Evolutionary conservation across 2,329 filamentous ascomycete species (phyloP).

Genomic region (Fusarium equiseti): DNA sequence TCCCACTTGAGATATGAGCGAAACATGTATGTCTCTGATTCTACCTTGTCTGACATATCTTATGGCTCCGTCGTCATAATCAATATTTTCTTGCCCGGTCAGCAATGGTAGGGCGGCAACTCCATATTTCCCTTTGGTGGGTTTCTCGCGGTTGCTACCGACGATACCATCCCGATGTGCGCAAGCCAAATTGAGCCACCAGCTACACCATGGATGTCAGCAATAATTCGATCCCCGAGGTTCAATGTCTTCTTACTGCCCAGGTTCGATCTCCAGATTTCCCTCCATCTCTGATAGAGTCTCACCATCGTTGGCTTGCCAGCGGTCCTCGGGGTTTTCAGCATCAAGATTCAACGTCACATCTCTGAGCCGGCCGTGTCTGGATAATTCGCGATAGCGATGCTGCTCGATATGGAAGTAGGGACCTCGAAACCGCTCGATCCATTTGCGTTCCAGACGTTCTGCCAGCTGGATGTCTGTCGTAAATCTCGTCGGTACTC

Average conservation of each 20-base stretch:
- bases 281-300: constrained; percentile 57
- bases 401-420: constrained; percentile 61
- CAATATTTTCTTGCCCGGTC: constrained; percentile 62
- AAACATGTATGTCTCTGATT: constrained; percentile 60
- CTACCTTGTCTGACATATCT: constrained; percentile 61
- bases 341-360: constrained; percentile 55
- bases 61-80: constrained; percentile 47
- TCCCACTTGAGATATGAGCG: constrained; percentile 63
- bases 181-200: constrained; percentile 69
- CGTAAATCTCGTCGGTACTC: constrained; percentile 49
- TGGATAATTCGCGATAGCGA: constrained; percentile 53
- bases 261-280: constrained; percentile 59
- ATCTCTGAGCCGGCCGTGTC: constrained; percentile 56
- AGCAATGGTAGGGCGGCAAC: constrained; percentile 63
- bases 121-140: constrained; percentile 61
- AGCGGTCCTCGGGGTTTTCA: constrained; percentile 50
- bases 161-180: constrained; percentile 68
- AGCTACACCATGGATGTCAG: constrained; percentile 56
- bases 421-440: constrained; percentile 57
- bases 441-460: constrained; percentile 58
- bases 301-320: constrained; percentile 53
- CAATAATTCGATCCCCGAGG: background rate
- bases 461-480: constrained; percentile 54
- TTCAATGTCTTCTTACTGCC: constrained; percentile 59
- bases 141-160: constrained; percentile 56